These are phyloP conservation scores for Schizophyllum commune DNA, from an alignment of 1,284 basidiomycete species.

Conservation along the genomic window DNA sequence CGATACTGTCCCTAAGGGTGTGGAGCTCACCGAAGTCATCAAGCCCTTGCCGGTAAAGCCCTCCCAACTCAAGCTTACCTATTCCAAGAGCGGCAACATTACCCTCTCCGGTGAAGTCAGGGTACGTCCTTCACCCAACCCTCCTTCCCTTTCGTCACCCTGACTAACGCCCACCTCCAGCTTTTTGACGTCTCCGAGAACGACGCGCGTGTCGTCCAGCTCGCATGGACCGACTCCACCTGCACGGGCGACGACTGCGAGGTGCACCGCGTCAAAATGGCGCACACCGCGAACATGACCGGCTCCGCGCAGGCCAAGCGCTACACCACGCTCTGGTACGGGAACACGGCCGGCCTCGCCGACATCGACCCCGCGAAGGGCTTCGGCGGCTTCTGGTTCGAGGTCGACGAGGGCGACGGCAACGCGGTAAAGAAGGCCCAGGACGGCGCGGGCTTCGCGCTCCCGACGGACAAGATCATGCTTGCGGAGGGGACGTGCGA, in stretches of 20 bases:
- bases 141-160: not conserved
- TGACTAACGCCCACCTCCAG: slow-evolving; percentile 2
- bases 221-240: slow-evolving; percentile 14
- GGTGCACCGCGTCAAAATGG: slow-evolving; percentile 6
- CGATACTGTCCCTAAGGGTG: slow-evolving; percentile 9
- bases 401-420: slow-evolving; percentile 11
- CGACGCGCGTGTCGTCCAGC: slow-evolving; percentile 2
- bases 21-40: slow-evolving; percentile 11
- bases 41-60: slow-evolving; percentile 10
- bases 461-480: slow-evolving; percentile 6
- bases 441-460: slow-evolving; percentile 9
- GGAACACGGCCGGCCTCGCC: not conserved
- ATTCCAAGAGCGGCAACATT: slow-evolving; percentile 1
- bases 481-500: slow-evolving; percentile 5
- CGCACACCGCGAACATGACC: not conserved
- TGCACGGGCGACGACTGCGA: slow-evolving; percentile 8
- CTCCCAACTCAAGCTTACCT: slow-evolving; percentile 8
- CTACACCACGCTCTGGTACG: not conserved
- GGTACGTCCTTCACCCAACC: slow-evolving; percentile 5
- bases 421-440: slow-evolving; percentile 9
- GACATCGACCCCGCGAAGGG: slow-evolving; percentile 8
- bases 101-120: slow-evolving; percentile 9
- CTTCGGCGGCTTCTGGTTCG: slow-evolving; percentile 14
- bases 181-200: slow-evolving; percentile 3
- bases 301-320: not conserved